phyloP scores from a whole-genome alignment of 331 rosid genomes.

The Malus hybrid region DNA sequence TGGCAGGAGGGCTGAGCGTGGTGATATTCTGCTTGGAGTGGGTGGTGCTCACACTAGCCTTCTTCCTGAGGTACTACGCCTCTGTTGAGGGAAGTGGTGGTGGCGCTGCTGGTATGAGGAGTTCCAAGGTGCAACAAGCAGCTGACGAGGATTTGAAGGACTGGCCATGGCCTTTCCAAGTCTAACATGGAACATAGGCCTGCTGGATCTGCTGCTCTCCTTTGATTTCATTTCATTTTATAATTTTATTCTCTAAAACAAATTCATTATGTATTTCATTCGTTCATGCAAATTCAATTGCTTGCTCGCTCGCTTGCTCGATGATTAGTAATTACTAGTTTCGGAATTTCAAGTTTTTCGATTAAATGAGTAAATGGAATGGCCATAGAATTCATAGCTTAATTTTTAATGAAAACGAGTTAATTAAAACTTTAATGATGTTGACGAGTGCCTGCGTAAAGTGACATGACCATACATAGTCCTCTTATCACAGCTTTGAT shows the following conservation, averaged over 20 bases:
- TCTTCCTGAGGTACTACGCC: conserved; percentile 69
- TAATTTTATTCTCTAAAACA: neutral
- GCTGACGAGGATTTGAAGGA: conserved; percentile 60
- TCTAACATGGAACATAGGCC: conserved; percentile 4
- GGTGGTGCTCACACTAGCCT: conserved; percentile 72
- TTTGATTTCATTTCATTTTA: neutral
- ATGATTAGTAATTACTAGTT: too few relatives aligned
- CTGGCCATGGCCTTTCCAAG: conserved; percentile 97
- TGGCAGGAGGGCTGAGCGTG: conserved; percentile 69
- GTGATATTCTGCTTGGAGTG: conserved; percentile 83
- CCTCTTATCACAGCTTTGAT: too few relatives aligned
- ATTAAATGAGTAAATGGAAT: too few relatives aligned
- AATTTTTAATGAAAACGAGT: too few relatives aligned
- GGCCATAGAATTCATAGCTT: too few relatives aligned
- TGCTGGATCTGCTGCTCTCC: neutral
- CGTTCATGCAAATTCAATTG: neutral
- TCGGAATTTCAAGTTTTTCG: too few relatives aligned
- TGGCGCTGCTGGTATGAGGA: conserved; percentile 27
- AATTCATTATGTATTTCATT: neutral
- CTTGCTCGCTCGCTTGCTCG: neutral
- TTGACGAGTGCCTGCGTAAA: too few relatives aligned
- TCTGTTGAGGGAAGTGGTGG: conserved; percentile 33
- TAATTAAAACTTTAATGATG: too few relatives aligned
- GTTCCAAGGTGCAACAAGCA: conserved; percentile 68
- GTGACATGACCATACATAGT: too few relatives aligned